Base-by-base conservation (phyloP, 345 rosid genomes). In the Salix exigua region DNA sequence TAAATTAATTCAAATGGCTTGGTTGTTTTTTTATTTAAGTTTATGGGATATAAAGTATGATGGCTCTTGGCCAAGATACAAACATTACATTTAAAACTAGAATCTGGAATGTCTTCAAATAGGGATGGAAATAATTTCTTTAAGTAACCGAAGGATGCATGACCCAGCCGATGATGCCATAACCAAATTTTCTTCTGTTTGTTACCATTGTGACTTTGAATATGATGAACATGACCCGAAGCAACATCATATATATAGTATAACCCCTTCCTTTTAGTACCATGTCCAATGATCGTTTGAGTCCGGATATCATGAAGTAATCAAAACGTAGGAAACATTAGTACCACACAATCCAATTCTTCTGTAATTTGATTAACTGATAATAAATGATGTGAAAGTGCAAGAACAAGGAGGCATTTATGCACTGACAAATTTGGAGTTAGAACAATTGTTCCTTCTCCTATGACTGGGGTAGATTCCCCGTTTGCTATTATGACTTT, bases 261-360 rank as follows among this genome's bases (percentile, higher is more conserved):
- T 44, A 44, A 8, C 48, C 16, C 14, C 16, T 44, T 44, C 48
- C 16, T 44, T 2, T 12, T 44, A 44, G 48, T 44, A 44, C 48
- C 16, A 44, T 3, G 3, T 12, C 48, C 4, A 44, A 44, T 14
- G 51, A 46, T 46, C 6, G 18, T 6, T 12, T 3, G 6, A 46
- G 18, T 46, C 18, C 5, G 10, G 10, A 25, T 14, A 37, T 13
- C 61, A 2, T 76, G 1, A 21, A 28, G n/a, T 14, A 73, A 48
- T 38, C 64, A n/a, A 5, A n/a, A 37, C n/a, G 3, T 26, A 10
- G 37, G 11, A 46, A 46, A 66, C 69, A 66, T 66, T 33, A 66
- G 6, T 21, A 67, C 71, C n/a, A 67, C 30, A 21, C 28, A 67
- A n/a, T 67, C 28, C 30, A 67, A 75, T 51, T 72, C 68, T 71